Evolutionary conservation across 441 rosid genomes (phyloP).

Genomic region (Aleurites moluccanus): DNA sequence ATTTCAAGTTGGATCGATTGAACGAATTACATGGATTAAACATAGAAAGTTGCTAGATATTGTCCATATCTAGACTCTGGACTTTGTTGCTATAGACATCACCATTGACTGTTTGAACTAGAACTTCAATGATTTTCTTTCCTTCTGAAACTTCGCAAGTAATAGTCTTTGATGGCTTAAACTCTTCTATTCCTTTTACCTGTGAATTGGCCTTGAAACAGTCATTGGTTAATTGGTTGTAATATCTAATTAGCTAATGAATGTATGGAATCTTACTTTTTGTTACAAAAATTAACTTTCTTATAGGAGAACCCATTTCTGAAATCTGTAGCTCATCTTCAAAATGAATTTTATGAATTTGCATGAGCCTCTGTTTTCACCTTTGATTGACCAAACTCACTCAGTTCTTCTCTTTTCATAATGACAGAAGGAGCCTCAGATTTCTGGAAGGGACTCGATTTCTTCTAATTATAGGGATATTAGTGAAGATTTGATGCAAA

Average conservation of each 20-base stretch:
- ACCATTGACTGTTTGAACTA: not conserved
- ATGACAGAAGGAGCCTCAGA: slow-evolving; percentile 65
- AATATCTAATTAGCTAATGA: not conserved
- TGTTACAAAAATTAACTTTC: not conserved
- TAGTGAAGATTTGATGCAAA: slow-evolving; percentile 66
- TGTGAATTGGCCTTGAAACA: not conserved
- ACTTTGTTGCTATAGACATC: not conserved
- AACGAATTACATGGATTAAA: not conserved
- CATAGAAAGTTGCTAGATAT: not conserved
- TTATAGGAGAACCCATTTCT: not conserved
- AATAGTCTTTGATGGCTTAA: not conserved
- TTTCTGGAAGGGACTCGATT: slow-evolving; percentile 48
- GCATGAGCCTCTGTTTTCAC: slow-evolving; percentile 2
- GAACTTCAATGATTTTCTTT: not conserved
- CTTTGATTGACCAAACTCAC: slow-evolving; percentile 9
- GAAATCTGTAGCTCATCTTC: slow-evolving; percentile 1
- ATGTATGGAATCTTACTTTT: not conserved
- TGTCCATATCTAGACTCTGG: not conserved
- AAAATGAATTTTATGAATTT: not conserved
- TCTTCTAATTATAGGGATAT: slow-evolving; percentile 41
- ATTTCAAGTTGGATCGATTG: not conserved
- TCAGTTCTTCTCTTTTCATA: slow-evolving; percentile 21
- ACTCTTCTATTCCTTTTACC: not conserved
- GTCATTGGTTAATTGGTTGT: slow-evolving; percentile 1
- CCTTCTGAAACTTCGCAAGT: not conserved